Conservation (phyloP, 345 rosid genomes). For the Hibiscus mutabilis region DNA sequence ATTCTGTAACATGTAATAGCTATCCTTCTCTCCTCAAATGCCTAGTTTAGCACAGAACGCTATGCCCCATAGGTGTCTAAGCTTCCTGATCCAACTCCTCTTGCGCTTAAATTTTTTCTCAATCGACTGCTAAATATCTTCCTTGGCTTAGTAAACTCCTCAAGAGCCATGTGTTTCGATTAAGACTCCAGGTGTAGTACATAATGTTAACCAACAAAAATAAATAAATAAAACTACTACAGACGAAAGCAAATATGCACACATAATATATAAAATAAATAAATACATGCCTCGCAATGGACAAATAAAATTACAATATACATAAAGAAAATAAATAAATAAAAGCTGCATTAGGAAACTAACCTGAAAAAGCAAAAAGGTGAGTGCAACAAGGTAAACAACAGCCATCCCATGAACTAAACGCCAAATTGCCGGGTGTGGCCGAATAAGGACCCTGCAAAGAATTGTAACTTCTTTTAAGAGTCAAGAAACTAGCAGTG, state of each 20-base stretch:
- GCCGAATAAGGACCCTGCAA: slow-evolving; percentile 82
- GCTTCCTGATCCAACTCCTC: no score
- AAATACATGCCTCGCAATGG: not conserved
- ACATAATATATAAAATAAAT: not conserved
- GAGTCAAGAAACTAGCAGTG: not conserved
- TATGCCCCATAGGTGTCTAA: no score
- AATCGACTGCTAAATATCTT: no score
- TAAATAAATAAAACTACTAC: not conserved
- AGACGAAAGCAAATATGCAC: not conserved
- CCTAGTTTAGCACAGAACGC: no score
- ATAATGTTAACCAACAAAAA: not conserved
- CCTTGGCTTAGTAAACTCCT: no score
- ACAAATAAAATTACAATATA: not conserved
- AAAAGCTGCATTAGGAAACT: slow-evolving; percentile 11
- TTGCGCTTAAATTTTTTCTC: no score
- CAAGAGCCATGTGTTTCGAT: not conserved
- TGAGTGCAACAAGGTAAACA: slow-evolving; percentile 78
- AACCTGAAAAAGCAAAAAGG: slow-evolving; percentile 99
- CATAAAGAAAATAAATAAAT: not conserved
- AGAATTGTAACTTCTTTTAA: not conserved
- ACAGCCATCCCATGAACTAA: slow-evolving; percentile 98
- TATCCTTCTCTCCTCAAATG: no score
- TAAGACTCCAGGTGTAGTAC: not conserved
- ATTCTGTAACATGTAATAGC: no score
- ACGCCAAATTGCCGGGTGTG: slow-evolving; percentile 98